These are phyloP conservation scores for Aegilops umbellulata DNA, from an alignment of 176 grass and related monocot genomes.

Conservation along the genomic window DNA sequence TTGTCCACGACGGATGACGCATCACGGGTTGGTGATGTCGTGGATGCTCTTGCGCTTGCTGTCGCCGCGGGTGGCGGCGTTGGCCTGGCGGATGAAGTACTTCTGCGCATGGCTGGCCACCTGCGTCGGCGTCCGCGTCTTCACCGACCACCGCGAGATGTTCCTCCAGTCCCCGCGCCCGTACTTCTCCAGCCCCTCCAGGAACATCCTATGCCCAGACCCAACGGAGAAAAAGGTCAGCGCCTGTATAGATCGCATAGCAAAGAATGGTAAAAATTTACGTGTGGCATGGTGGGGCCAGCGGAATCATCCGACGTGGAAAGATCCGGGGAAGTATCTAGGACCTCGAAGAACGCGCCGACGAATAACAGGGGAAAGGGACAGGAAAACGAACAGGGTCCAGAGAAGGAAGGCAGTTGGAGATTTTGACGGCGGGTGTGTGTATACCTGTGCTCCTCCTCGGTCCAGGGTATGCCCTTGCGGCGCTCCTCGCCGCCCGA, in stretches of 20 bases:
- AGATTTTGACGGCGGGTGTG: neutral
- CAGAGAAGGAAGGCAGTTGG: neutral
- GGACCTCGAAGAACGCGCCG: constrained; percentile 7
- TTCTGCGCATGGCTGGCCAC: constrained; percentile 97
- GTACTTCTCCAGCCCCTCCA: constrained; percentile 75
- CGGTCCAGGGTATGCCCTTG: constrained; percentile 79
- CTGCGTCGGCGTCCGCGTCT: constrained; percentile 82
- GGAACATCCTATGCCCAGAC: constrained; percentile 43
- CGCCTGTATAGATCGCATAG: no score
- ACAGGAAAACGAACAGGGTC: neutral
- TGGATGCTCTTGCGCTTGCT: constrained; percentile 93
- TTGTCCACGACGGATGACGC: neutral
- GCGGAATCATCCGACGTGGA: neutral
- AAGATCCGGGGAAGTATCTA: constrained; percentile 14
- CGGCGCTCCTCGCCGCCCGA: constrained; percentile 41
- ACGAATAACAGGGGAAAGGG: neutral
- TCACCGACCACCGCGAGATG: constrained; percentile 89
- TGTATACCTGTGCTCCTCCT: constrained; percentile 78
- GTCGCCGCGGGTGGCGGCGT: constrained; percentile 43
- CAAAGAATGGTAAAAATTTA: no score
- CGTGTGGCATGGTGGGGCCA: neutral
- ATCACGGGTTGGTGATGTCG: constrained; percentile 71
- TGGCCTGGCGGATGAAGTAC: constrained; percentile 82
- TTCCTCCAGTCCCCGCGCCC: constrained; percentile 95
- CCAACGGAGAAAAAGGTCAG: neutral